phyloP scores from a whole-genome alignment of 257 asterid species.

The Apocynum venetum region DNA sequence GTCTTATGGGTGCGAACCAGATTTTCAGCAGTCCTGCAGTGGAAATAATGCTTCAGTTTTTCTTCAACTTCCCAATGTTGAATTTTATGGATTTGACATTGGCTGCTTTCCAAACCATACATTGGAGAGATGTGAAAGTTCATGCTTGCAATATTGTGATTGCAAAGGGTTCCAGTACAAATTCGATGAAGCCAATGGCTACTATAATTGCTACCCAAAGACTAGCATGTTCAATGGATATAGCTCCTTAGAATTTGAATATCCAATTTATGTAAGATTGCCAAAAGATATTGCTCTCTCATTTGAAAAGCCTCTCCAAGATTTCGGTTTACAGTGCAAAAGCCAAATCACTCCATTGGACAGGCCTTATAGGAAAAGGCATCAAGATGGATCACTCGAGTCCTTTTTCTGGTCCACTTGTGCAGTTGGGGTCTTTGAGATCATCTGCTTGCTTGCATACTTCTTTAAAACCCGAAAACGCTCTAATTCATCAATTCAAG shows the following conservation, averaged over 20 bases:
- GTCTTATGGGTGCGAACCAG: constrained; percentile 38
- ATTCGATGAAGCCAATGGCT: not conserved
- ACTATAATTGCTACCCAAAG: constrained; percentile 31
- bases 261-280: constrained; percentile 22
- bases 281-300: no score
- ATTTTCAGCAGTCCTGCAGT: constrained; percentile 19
- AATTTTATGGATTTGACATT: constrained; percentile 38
- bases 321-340: no score
- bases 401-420: no score
- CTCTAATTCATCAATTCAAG: no score
- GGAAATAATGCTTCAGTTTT: constrained; percentile 8
- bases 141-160: constrained; percentile 23
- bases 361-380: no score
- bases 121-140: constrained; percentile 13
- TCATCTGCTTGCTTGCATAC: no score
- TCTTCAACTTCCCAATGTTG: constrained; percentile 20
- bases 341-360: no score
- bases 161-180: constrained; percentile 40
- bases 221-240: constrained; percentile 25
- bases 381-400: no score
- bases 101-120: constrained; percentile 17
- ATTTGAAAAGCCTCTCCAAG: no score
- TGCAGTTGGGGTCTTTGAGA: no score
- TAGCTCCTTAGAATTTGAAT: not conserved
- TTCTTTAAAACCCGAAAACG: no score